Base-by-base conservation (phyloP, 2,329 filamentous ascomycete genomes). In the Aspergillus alliaceus region DNA sequence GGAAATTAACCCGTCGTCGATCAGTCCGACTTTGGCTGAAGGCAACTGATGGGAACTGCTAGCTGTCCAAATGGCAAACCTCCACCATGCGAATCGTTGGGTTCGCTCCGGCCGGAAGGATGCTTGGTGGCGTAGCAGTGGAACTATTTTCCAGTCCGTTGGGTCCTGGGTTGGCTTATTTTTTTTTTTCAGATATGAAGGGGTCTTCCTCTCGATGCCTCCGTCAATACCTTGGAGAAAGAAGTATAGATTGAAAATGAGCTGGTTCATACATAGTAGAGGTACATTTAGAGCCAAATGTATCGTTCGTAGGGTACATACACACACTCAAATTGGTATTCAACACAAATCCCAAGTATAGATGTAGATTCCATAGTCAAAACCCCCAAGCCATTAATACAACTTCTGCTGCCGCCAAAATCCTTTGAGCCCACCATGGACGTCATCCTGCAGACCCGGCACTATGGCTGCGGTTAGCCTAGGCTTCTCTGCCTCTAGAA, bases 371-470 rank as follows among this genome's bases (percentile, higher is more conserved):
- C 24, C 24, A 44, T 11, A 27, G 40, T 15, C 27, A n/a, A 50
- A 50, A 24, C 40, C 35, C 39, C 22, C 12, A 34, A 20, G 11
- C 22, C 29, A 37, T 56, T 46, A 73, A 58, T 72, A 71, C 9
- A 72, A 51, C 54, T 55, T 64, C 39, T 61, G 63, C 34, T 53
- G 60, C 34, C 61, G 58, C 65, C 65, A 68, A 63, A 68, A 68
- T 6, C 54, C 55, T 15, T 46, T 51, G 9, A 55, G 42, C 24
- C 25, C 29, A 35, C 44, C 40, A 34, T n/a, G 8, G 3, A 53
- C 4, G 8, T 46, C 49, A 11, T 29, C 39, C 31, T 52, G 22
- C 11, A 31, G 32, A 14, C 15, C 32, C 8, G 35, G 40, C 5
- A n/a, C 8, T 7, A 18, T 34, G 27, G 29, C 15, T 29, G 12